Base-by-base conservation (phyloP, 805 yeast species). In the Lipomyces spencermartinsiae region DNA sequence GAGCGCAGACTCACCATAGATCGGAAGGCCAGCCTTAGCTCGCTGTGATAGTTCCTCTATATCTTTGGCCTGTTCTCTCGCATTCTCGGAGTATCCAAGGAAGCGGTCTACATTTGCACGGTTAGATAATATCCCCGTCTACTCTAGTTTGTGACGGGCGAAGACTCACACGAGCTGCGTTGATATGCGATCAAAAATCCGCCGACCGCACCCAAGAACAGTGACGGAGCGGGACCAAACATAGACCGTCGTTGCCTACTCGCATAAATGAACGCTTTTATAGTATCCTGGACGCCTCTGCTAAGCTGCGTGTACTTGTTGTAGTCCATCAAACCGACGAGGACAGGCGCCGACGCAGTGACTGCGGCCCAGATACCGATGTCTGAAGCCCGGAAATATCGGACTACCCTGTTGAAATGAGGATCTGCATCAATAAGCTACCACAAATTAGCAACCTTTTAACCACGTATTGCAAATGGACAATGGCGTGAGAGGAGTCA, bases 371-470 rank as follows among this genome's bases (percentile, higher is more conserved):
- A 78, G 22, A 82, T 77, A 7, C 82, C 84, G 74, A 85, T 86
- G 80, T 91, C 97, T 14, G 88, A 81, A 25, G 85, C 78, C 76
- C 97, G 84, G 80, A 91, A 86, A 80, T 88, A 92, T 58, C 86
- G 80, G 14, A 91, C 87, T 37, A 92, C 97, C 68, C 91, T 83
- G 51, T 78, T 75, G 80, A 91, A 90, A 71, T 87, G 87, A 37
- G 97, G 97, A 77, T 91, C 97, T 62, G 85, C 83, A 77, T 91
- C 97, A 74, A 91, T 92, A 64, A 84, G 74, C 86, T 69, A 51
- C 22, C 7, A 43, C 14, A 10, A 37, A 37, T 43, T 2, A 43
- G 49, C 22, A 43, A 43, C 29, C 29, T 25, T 25, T 43, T 43
- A 43, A 19, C n/a, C 6, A 16, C 49, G 3, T 5, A 16, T n/a